Conservation (phyloP, 371 early-diverging fungal genomes). For the Batkoa obscura region DNA sequence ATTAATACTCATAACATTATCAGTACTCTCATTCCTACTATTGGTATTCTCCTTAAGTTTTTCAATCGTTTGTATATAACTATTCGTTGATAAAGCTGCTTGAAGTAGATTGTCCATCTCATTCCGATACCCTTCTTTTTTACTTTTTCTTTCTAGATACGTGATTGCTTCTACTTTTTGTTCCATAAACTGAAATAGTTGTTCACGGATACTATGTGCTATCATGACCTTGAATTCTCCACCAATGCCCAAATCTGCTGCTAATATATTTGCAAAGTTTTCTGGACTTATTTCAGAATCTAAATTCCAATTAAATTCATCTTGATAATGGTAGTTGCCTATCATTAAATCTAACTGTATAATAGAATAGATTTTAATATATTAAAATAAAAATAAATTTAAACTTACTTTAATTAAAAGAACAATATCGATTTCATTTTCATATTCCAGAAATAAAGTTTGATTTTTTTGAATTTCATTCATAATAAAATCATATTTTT, state of each 20-base stretch:
- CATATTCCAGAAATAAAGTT: neutral
- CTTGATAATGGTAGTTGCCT: constrained; percentile 62
- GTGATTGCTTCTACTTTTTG: neutral
- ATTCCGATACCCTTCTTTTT: neutral
- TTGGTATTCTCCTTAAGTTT: neutral
- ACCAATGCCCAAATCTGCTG: constrained; percentile 72
- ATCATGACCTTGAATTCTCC: constrained; percentile 78
- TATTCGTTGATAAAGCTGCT: neutral
- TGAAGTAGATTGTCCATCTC: neutral
- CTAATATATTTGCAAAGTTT: constrained; percentile 57
- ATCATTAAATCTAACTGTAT: constrained; percentile 66
- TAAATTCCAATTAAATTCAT: constrained; percentile 88
- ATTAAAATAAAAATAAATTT: neutral
- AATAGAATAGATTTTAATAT: neutral
- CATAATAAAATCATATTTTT: constrained; percentile 19
- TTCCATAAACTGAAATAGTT: constrained; percentile 24
- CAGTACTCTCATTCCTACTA: neutral
- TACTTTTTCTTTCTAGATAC: neutral
- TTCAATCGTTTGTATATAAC: neutral
- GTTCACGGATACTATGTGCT: constrained; percentile 77
- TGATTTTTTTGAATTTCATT: neutral
- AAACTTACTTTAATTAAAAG: neutral
- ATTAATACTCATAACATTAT: no score
- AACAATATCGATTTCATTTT: neutral
- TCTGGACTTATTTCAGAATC: constrained; percentile 52